phyloP scores from a whole-genome alignment of 768 basidiomycete genomes.

The Cubamyces lactineus region DNA sequence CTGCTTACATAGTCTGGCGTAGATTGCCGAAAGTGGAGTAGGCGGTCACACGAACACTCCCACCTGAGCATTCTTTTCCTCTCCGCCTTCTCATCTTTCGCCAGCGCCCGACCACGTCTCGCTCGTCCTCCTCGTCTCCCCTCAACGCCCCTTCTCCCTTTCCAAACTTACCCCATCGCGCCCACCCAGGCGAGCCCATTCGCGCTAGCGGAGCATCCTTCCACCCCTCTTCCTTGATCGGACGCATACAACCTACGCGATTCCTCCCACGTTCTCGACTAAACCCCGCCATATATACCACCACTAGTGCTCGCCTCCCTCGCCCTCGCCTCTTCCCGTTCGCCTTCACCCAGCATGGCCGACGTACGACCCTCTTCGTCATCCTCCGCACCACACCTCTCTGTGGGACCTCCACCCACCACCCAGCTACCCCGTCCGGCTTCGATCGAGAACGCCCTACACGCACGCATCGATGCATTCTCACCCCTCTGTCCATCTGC shows the following conservation, averaged over 20 bases:
- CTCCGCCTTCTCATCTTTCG: constrained; percentile 7
- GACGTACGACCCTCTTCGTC: constrained; percentile 12
- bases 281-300: constrained; percentile 20
- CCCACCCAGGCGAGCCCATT: background rate
- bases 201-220: constrained; percentile 6
- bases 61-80: constrained; percentile 9
- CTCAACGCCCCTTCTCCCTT: background rate
- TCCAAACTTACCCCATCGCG: background rate
- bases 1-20: constrained; percentile 4
- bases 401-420: background rate
- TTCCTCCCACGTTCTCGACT: constrained; percentile 24
- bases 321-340: background rate
- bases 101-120: constrained; percentile 2
- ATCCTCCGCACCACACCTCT: constrained; percentile 2
- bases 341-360: constrained; percentile 11
- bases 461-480: constrained; percentile 26
- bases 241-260: constrained; percentile 21
- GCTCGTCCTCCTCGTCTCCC: background rate
- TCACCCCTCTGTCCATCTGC: constrained; percentile 45
- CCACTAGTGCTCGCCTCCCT: constrained; percentile 1
- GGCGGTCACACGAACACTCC: constrained; percentile 24
- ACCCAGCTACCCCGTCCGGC: constrained; percentile 9
- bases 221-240: constrained; percentile 19
- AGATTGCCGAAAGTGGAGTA: constrained; percentile 25
- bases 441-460: constrained; percentile 21